Conservation (phyloP, 495 filamentous ascomycete species). For the Neurospora sp. region DNA sequence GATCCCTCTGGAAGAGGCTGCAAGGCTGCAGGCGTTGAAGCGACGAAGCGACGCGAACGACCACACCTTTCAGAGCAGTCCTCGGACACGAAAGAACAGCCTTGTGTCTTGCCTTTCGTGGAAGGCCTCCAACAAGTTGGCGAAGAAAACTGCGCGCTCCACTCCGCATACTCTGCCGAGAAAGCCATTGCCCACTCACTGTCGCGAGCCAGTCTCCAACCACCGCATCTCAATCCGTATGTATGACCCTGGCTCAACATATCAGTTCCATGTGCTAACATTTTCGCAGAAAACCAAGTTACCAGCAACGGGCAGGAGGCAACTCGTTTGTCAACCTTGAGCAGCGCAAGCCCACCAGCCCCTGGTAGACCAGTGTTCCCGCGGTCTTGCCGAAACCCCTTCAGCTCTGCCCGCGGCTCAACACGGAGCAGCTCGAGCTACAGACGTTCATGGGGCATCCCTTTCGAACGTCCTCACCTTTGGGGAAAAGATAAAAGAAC, state of each 20-base stretch:
- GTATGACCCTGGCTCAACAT: not conserved
- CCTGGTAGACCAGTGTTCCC: conserved; percentile 1
- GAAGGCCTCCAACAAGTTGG: not conserved
- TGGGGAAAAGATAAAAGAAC: conserved; percentile 1
- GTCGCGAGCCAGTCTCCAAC: not conserved
- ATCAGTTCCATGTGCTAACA: not conserved
- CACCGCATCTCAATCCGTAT: not conserved
- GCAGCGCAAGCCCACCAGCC: conserved; percentile 1
- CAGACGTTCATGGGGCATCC: not conserved
- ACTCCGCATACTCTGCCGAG: conserved; percentile 5
- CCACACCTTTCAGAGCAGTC: conserved; percentile 7
- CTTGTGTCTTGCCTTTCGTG: conserved; percentile 6
- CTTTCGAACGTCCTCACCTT: conserved; percentile 1
- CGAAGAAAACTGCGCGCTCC: conserved; percentile 11
- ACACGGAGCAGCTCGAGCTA: conserved; percentile 2
- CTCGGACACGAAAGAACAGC: conserved; percentile 12
- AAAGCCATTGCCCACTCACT: conserved; percentile 9
- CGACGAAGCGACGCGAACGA: conserved; percentile 12
- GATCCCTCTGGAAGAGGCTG: conserved; percentile 17
- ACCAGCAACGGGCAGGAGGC: not conserved
- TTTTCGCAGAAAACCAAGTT: not conserved
- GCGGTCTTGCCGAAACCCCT: conserved; percentile 8
- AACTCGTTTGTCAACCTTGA: not conserved
- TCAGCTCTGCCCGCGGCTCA: conserved; percentile 6
- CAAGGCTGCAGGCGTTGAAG: conserved; percentile 11